Conservation (phyloP, 73 alveolate genomes). For the Diophrys appendiculata region DNA sequence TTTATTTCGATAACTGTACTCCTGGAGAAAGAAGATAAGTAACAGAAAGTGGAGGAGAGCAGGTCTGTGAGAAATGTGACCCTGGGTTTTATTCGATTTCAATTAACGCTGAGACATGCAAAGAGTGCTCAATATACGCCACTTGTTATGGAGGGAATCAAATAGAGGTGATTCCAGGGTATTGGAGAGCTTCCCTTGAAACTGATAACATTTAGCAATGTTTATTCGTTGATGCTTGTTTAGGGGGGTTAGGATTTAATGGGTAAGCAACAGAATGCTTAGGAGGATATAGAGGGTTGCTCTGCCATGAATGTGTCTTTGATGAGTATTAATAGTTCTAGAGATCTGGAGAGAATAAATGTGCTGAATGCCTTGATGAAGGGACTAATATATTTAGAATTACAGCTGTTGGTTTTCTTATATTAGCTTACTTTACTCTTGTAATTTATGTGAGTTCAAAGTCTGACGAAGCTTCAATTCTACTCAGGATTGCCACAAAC, state of each 20-base stretch:
- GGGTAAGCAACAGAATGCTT: neutral
- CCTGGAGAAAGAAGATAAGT: too few species aligned
- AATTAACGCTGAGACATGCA: conserved; percentile 2
- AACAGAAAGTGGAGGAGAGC: too few species aligned
- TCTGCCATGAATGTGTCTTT: neutral
- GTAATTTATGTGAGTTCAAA: too few species aligned
- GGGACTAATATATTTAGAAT: neutral
- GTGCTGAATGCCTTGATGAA: neutral
- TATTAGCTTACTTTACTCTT: neutral
- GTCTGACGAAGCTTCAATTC: neutral
- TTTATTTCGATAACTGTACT: too few species aligned
- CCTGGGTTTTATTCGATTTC: too few species aligned
- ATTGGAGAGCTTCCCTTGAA: neutral
- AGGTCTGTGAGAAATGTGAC: too few species aligned
- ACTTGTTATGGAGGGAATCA: neutral
- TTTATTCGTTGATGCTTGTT: neutral
- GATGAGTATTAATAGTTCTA: neutral
- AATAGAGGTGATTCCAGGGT: conserved; percentile 4
- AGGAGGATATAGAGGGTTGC: neutral
- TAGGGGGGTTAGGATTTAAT: neutral
- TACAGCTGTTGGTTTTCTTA: neutral
- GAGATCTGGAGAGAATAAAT: neutral
- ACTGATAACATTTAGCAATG: neutral
- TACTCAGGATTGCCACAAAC: neutral
- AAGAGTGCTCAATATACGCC: conserved; percentile 1